phyloP scores from a whole-genome alignment of 2,329 filamentous ascomycete species.

The Xylariaceae sp. region DNA sequence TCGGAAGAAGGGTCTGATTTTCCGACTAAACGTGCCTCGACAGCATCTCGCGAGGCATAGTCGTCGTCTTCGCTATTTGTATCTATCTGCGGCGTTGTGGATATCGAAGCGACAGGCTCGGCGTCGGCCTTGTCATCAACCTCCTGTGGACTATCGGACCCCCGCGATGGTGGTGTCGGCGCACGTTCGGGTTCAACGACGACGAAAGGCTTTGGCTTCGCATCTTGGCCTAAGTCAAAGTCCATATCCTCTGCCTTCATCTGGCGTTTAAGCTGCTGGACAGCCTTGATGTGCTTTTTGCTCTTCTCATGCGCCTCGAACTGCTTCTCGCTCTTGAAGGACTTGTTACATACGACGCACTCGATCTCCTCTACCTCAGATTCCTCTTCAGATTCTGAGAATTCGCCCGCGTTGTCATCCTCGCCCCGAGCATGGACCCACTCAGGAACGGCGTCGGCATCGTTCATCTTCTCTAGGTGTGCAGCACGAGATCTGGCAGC shows the following conservation, averaged over 20 bases:
- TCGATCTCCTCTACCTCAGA: conserved; percentile 57
- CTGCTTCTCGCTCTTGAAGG: conserved; percentile 88
- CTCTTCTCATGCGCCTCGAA: conserved; percentile 89
- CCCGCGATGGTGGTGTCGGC: conserved; percentile 5
- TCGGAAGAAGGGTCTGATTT: conserved; percentile 13
- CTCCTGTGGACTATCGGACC: conserved; percentile 3
- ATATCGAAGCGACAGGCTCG: conserved; percentile 8
- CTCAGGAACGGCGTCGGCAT: conserved; percentile 59
- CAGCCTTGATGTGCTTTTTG: conserved; percentile 88
- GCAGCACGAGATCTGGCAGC: conserved; percentile 76
- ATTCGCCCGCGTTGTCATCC: conserved; percentile 45
- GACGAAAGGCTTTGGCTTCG: conserved; percentile 2
- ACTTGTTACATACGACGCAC: conserved; percentile 73
- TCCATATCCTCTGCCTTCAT: conserved; percentile 76
- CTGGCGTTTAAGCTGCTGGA: conserved; percentile 71
- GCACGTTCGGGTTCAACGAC: conserved; percentile 1
- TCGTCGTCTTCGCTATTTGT: conserved; percentile 35
- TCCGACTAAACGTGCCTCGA: conserved; percentile 38
- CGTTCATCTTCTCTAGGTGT: conserved; percentile 67
- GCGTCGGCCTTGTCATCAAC: conserved; percentile 5
- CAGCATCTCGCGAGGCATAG: conserved; percentile 42
- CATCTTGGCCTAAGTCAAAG: conserved; percentile 42
- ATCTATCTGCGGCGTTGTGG: conserved; percentile 13
- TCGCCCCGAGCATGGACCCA: conserved; percentile 65
- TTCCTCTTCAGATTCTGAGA: conserved; percentile 54